phyloP scores from a whole-genome alignment of 2,329 filamentous ascomycete species.

The Akanthomyces lecanii region DNA sequence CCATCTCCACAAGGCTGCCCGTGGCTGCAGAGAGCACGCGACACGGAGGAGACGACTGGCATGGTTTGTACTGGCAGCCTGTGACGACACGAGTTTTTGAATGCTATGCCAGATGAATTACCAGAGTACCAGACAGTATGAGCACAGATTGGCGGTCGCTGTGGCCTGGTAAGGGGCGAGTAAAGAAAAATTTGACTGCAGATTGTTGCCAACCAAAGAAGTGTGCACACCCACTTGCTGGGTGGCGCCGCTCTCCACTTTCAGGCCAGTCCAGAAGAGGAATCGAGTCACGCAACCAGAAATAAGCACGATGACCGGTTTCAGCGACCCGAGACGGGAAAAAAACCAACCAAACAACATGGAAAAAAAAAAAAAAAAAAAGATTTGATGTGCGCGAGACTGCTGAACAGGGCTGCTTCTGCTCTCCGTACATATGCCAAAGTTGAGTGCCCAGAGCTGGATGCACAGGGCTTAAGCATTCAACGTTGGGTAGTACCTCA shows the following conservation, averaged over 20 bases:
- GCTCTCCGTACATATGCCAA: too few species aligned
- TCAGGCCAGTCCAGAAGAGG: background rate
- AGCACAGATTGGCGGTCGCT: too few species aligned
- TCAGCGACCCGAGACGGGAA: background rate
- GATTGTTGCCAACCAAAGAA: background rate
- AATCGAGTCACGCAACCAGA: constrained; percentile 8
- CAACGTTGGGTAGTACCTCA: too few species aligned
- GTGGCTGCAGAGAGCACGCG: background rate
- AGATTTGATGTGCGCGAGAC: background rate
- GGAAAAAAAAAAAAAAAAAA: background rate
- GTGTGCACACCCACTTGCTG: background rate
- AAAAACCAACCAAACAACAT: background rate
- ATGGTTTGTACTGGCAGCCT: too few species aligned
- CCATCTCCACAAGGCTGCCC: background rate
- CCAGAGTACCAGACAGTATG: too few species aligned
- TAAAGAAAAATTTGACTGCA: background rate
- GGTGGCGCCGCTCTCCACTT: background rate
- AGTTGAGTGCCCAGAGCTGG: too few species aligned
- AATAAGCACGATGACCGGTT: background rate
- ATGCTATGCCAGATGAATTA: too few species aligned
- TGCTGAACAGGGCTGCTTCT: too few species aligned
- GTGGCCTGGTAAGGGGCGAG: too few species aligned
- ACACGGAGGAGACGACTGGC: background rate
- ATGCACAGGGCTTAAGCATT: too few species aligned
- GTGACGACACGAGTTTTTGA: too few species aligned